These are phyloP conservation scores for Limnomonas spitsbergensis DNA, from an alignment of 139 green algal genomes.

Conservation along the genomic window DNA sequence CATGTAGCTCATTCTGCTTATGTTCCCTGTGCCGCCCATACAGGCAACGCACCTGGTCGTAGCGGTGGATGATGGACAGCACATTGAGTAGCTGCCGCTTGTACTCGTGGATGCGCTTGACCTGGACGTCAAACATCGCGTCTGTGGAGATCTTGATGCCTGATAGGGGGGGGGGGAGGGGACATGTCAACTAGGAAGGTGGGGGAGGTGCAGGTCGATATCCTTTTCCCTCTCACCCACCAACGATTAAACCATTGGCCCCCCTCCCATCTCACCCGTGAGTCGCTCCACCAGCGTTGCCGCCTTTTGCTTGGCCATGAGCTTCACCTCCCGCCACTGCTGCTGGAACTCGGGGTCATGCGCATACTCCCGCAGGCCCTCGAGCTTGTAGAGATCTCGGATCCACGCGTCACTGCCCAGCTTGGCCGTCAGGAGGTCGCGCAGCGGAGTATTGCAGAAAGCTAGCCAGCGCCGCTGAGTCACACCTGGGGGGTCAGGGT, in stretches of 20 bases:
- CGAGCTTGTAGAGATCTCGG: conserved; percentile 64
- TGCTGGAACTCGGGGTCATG: conserved; percentile 10
- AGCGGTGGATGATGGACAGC: conserved; percentile 79
- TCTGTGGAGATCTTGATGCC: conserved; percentile 28
- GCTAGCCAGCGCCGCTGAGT: conserved; percentile 94
- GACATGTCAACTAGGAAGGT: neutral
- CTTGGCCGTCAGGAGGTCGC: conserved; percentile 78
- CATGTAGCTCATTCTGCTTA: too few relatives aligned
- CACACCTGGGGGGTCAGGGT: conserved; percentile 19
- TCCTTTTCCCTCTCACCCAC: too few relatives aligned
- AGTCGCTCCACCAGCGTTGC: conserved; percentile 65
- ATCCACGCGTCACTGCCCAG: conserved; percentile 92
- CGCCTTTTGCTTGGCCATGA: conserved; percentile 75
- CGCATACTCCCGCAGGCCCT: conserved; percentile 58
- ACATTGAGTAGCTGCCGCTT: conserved; percentile 91
- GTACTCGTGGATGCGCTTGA: conserved; percentile 95
- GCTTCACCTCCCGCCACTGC: conserved; percentile 87
- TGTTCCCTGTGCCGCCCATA: too few relatives aligned
- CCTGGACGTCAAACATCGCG: conserved; percentile 94
- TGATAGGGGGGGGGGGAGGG: neutral
- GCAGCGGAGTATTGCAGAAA: conserved; percentile 93
- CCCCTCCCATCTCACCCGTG: conserved; percentile 16
- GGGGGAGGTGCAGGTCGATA: too few relatives aligned
- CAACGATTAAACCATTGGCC: neutral
- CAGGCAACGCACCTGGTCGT: conserved; percentile 33